A percentile compares a stretch with the other conserved stretches of the same genome.
Conservation (phyloP, 441 rosid genomes). For the Corymbia calophylla region DNA sequence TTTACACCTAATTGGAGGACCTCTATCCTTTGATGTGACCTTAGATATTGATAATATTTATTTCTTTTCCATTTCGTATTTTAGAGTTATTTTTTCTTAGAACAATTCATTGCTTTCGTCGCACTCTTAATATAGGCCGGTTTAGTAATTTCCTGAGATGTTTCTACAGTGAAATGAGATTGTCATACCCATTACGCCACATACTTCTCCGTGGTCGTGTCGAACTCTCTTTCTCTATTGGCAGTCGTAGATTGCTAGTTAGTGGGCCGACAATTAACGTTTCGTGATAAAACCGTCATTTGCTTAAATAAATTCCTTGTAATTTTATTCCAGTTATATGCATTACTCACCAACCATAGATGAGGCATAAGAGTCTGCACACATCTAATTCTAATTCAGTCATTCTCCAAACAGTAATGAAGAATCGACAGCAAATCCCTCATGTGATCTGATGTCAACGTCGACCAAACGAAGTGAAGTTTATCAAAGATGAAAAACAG, state of each 20-base stretch:
- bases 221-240: background rate
- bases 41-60: background rate
- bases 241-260: background rate
- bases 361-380: background rate
- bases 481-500: background rate
- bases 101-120: background rate
- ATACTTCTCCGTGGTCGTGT: background rate
- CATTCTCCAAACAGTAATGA: background rate
- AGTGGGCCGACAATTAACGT: background rate
- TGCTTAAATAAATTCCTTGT: background rate
- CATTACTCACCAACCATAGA: background rate
- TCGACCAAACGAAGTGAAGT: background rate
- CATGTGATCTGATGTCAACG: background rate
- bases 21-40: background rate
- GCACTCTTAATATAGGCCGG: background rate
- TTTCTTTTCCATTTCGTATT: background rate
- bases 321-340: background rate
- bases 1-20: background rate
- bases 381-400: background rate
- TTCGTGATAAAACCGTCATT: background rate
- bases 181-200: background rate
- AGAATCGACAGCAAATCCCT: background rate
- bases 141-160: background rate
- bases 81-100: background rate
- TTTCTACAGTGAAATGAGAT: background rate